Conservation (phyloP, 805 yeast genomes). For the Starmerella cellae region DNA sequence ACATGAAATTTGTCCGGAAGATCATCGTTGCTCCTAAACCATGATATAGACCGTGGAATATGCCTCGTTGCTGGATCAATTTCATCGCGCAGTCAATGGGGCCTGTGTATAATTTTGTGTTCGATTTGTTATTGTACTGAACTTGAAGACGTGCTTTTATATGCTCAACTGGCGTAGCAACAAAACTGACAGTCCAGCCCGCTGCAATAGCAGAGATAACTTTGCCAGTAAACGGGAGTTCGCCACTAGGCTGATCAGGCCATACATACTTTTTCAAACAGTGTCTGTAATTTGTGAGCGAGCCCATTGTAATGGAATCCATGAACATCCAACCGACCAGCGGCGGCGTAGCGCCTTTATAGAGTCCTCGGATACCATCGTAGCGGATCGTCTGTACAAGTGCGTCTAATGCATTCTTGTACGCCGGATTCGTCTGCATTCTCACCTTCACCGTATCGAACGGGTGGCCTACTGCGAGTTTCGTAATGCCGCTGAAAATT, state of each 20-base stretch:
- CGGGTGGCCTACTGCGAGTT: constrained; percentile 86
- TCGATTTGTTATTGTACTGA: constrained; percentile 67
- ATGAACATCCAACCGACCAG: constrained; percentile 84
- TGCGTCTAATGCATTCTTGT: constrained; percentile 75
- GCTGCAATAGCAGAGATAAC: constrained; percentile 62
- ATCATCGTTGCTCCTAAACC: constrained; percentile 79
- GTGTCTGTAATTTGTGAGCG: constrained; percentile 63
- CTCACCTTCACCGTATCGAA: constrained; percentile 80
- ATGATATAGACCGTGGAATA: constrained; percentile 54
- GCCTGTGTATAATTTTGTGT: constrained; percentile 52
- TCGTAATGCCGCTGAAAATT: constrained; percentile 71
- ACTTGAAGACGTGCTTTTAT: constrained; percentile 81
- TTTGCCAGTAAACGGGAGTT: constrained; percentile 63
- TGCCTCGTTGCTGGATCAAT: constrained; percentile 40
- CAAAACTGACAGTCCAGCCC: constrained; percentile 84
- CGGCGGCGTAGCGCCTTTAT: constrained; percentile 88
- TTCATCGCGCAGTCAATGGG: constrained; percentile 55
- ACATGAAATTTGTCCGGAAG: constrained; percentile 72
- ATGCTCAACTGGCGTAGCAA: constrained; percentile 91
- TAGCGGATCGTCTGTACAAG: constrained; percentile 52
- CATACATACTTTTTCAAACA: constrained; percentile 52
- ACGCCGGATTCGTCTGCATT: constrained; percentile 61
- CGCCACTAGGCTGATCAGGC: constrained; percentile 34
- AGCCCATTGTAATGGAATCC: constrained; percentile 87
- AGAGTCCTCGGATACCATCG: constrained; percentile 70